These are phyloP conservation scores for Bauhinia variegata DNA, from an alignment of 306 rosid species.

Conservation along the genomic window DNA sequence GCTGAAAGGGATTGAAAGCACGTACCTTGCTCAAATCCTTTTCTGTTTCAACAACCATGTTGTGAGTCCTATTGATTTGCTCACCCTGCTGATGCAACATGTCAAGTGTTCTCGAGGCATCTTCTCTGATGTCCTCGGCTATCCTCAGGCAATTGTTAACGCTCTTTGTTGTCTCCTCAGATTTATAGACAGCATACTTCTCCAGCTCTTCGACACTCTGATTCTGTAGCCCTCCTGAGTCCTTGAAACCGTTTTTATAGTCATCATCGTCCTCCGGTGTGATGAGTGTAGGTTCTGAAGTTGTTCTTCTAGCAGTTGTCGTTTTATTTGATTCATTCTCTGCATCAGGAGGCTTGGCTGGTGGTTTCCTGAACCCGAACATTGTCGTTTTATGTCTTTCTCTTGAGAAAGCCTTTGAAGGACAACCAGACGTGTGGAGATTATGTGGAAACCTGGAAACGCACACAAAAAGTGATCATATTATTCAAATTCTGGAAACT, in stretches of 20 bases:
- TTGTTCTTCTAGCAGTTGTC: conserved; percentile 58
- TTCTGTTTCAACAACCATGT: conserved; percentile 75
- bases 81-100: conserved; percentile 94
- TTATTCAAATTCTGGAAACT: not conserved
- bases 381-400: conserved; percentile 8
- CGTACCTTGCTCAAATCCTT: conserved; percentile 81
- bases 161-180: conserved; percentile 77
- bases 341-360: conserved; percentile 40
- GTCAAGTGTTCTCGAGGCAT: conserved; percentile 84
- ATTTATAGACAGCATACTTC: conserved; percentile 67
- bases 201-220: conserved; percentile 80
- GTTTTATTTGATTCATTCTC: conserved; percentile 44
- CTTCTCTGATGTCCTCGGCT: conserved; percentile 79
- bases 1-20: not conserved
- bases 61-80: conserved; percentile 85
- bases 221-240: conserved; percentile 74
- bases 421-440: not conserved
- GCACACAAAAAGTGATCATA: not conserved
- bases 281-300: conserved; percentile 62
- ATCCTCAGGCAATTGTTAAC: conserved; percentile 78
- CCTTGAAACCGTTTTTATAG: conserved; percentile 51
- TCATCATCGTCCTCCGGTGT: conserved; percentile 51
- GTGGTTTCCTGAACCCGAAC: conserved; percentile 73
- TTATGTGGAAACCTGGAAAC: conserved; percentile 26
- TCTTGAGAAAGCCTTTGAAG: not conserved